Conservation (phyloP, 2,329 filamentous ascomycete genomes). For the Fusarium pilosicola region DNA sequence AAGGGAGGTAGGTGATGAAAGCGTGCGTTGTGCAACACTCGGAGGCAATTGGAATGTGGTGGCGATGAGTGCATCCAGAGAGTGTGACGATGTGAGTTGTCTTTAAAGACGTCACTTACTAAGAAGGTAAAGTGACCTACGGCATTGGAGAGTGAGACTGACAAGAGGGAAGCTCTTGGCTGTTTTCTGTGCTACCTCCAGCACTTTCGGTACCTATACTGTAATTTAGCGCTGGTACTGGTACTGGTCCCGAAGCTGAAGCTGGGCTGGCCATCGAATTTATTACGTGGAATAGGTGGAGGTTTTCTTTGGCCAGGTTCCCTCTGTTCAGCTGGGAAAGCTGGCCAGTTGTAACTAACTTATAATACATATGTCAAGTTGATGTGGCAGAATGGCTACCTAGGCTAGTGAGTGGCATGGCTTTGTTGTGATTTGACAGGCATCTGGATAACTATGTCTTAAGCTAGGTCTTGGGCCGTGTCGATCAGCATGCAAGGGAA, state of each 20-base stretch:
- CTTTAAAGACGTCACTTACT: slow-evolving; percentile 32
- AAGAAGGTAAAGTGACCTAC: background rate
- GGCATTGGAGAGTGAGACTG: slow-evolving; percentile 2
- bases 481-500: slow-evolving; percentile 36
- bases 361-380: background rate
- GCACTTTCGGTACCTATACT: background rate
- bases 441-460: slow-evolving; percentile 3
- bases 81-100: slow-evolving; percentile 8
- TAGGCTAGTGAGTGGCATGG: background rate
- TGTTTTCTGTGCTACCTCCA: background rate
- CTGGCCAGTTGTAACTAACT: background rate
- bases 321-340: slow-evolving; percentile 12
- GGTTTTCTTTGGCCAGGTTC: background rate
- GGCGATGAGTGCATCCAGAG: slow-evolving; percentile 22
- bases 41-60: slow-evolving; percentile 31
- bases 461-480: slow-evolving; percentile 9
- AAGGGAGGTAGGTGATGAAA: slow-evolving; percentile 5
- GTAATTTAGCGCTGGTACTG: slow-evolving; percentile 8
- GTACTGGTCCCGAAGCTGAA: slow-evolving; percentile 1
- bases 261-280: background rate
- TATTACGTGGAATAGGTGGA: background rate
- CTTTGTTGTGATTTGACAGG: slow-evolving; percentile 29
- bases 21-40: slow-evolving; percentile 25
- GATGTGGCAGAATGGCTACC: background rate
- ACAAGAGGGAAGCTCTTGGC: slow-evolving; percentile 8